Evolutionary conservation across 73 alveolate genomes (phyloP).

Genomic region (Paramecium octaurelia): DNA sequence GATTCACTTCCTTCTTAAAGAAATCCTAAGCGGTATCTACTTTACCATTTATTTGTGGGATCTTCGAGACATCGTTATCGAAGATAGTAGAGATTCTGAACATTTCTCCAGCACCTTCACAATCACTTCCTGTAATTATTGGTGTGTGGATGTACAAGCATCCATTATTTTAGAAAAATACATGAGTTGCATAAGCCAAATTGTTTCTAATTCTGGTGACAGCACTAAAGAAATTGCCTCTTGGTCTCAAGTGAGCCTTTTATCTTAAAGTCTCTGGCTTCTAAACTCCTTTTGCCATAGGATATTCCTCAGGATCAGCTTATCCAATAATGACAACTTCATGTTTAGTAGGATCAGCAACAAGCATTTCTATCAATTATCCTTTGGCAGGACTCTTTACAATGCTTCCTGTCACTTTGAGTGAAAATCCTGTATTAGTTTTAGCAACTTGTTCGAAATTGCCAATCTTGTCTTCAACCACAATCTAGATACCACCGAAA

Average conservation of each 20-base stretch:
- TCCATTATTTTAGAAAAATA: slow-evolving; percentile 93
- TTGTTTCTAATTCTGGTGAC: slow-evolving; percentile 97
- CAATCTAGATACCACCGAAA: slow-evolving; percentile 83
- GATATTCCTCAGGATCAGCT: slow-evolving; percentile 92
- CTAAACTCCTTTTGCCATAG: slow-evolving; percentile 94
- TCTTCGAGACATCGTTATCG: slow-evolving; percentile 48
- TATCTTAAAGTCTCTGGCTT: slow-evolving; percentile 91
- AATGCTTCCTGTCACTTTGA: slow-evolving; percentile 63
- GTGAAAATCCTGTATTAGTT: slow-evolving; percentile 41
- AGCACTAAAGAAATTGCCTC: slow-evolving; percentile 96
- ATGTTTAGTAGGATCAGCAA: slow-evolving; percentile 69
- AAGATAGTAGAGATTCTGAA: slow-evolving; percentile 92
- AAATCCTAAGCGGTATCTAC: slow-evolving; percentile 95
- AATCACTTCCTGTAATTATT: slow-evolving; percentile 97
- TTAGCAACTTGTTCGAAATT: background rate
- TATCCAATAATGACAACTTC: slow-evolving; percentile 79
- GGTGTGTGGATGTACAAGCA: slow-evolving; percentile 98
- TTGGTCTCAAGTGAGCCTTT: slow-evolving; percentile 95
- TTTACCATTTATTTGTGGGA: slow-evolving; percentile 69
- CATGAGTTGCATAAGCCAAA: slow-evolving; percentile 97
- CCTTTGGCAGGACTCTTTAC: slow-evolving; percentile 95
- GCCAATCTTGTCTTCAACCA: slow-evolving; percentile 66
- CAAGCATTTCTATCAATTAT: slow-evolving; percentile 88
- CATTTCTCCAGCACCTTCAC: slow-evolving; percentile 99
- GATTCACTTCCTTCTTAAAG: slow-evolving; percentile 94